Evolutionary conservation across 2,329 filamentous ascomycete species (phyloP).

Genomic region (Biscogniauxia mediterranea): DNA sequence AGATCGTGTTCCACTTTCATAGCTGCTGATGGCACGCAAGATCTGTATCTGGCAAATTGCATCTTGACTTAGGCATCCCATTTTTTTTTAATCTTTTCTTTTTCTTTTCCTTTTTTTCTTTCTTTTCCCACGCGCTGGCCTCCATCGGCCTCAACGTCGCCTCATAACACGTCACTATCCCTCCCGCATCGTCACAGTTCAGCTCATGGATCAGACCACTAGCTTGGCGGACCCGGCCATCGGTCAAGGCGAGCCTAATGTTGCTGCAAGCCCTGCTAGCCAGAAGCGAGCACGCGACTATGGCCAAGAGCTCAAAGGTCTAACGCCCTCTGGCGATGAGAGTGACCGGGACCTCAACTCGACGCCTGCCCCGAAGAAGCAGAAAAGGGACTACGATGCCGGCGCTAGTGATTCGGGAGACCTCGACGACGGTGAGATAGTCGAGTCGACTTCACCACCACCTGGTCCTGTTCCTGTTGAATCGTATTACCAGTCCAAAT

Average conservation of each 20-base stretch:
- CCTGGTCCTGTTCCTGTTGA: constrained; percentile 1
- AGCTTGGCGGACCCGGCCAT: constrained; percentile 9
- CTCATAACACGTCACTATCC: not conserved
- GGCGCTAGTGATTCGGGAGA: constrained; percentile 21
- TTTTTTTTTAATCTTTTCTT: too few species aligned
- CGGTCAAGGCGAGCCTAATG: constrained; percentile 11
- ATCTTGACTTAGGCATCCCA: not conserved
- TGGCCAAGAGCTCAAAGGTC: constrained; percentile 31
- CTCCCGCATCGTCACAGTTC: not conserved
- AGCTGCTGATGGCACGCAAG: too few species aligned
- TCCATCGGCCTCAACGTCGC: not conserved
- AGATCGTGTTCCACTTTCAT: too few species aligned
- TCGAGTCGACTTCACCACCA: constrained; percentile 23
- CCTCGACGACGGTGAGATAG: constrained; percentile 35
- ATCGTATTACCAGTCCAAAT: not conserved
- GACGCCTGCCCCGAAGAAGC: constrained; percentile 23
- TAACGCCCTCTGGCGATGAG: constrained; percentile 26
- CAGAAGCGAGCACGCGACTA: constrained; percentile 31
- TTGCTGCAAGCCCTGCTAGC: constrained; percentile 11
- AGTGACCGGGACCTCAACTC: constrained; percentile 8
- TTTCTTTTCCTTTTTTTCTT: too few species aligned
- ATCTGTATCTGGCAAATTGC: too few species aligned
- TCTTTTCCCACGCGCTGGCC: not conserved
- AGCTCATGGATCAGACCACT: constrained; percentile 10
- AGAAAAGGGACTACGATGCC: constrained; percentile 14